Evolutionary conservation across 2,329 filamentous ascomycete species (phyloP).

Genomic region (Xylariaceae sp.): DNA sequence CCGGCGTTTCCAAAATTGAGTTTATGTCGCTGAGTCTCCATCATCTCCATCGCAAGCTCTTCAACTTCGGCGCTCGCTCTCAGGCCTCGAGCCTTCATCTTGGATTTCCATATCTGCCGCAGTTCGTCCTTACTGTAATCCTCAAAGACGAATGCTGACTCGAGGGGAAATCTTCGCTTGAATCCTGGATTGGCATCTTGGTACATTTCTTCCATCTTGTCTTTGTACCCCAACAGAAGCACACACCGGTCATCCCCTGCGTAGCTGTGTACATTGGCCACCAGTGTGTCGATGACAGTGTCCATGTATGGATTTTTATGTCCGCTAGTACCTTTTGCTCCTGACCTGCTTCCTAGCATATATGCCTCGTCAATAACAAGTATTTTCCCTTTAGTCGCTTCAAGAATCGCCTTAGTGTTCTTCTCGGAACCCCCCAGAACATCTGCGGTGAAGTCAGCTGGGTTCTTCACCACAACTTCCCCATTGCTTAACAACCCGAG

Average conservation of each 20-base stretch:
- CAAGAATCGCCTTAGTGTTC: constrained; percentile 68
- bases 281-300: constrained; percentile 69
- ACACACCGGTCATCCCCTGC: constrained; percentile 71
- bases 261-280: constrained; percentile 66
- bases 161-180: constrained; percentile 59
- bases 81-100: constrained; percentile 55
- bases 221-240: constrained; percentile 65
- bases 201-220: constrained; percentile 68
- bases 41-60: constrained; percentile 53
- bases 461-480: constrained; percentile 64
- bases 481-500: constrained; percentile 35
- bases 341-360: constrained; percentile 48
- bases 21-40: constrained; percentile 57
- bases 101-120: constrained; percentile 55
- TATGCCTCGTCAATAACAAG: constrained; percentile 81
- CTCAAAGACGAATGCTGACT: constrained; percentile 62
- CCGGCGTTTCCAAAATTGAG: constrained; percentile 70
- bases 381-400: constrained; percentile 65
- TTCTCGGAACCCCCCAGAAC: constrained; percentile 63
- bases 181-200: constrained; percentile 71
- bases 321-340: constrained; percentile 16
- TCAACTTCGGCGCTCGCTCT: constrained; percentile 48
- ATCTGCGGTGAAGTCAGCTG: constrained; percentile 66
- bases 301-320: constrained; percentile 47
- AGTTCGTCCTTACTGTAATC: constrained; percentile 62